phyloP scores from a whole-genome alignment of 345 rosid species.

The Trapa bicornis region DNA sequence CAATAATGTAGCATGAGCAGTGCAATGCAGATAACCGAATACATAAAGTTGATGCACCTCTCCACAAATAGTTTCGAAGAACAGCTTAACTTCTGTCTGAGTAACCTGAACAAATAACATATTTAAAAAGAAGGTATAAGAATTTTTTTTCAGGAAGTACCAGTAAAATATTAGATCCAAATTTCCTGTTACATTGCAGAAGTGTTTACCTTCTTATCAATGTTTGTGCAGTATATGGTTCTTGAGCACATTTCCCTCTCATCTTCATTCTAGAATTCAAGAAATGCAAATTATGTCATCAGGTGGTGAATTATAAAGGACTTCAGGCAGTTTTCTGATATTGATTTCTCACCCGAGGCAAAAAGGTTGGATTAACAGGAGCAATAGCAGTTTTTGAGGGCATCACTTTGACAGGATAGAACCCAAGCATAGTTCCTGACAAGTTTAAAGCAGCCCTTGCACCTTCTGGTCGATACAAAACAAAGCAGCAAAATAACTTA shows the following conservation, averaged over 20 bases:
- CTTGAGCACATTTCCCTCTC: constrained; percentile 93
- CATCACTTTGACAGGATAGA: constrained; percentile 75
- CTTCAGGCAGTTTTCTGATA: not conserved
- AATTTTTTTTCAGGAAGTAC: not conserved
- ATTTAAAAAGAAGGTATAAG: not conserved
- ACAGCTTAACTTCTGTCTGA: constrained; percentile 24
- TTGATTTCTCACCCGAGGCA: constrained; percentile 63
- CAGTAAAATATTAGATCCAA: not conserved
- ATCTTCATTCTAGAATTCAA: constrained; percentile 51
- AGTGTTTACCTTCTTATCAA: constrained; percentile 65
- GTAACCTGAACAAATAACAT: constrained; percentile 18
- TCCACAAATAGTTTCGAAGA: constrained; percentile 30
- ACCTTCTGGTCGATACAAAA: constrained; percentile 21
- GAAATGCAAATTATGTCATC: not conserved
- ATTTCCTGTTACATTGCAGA: not conserved
- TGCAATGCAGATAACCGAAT: not conserved
- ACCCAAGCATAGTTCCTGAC: constrained; percentile 83
- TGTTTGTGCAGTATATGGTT: constrained; percentile 87
- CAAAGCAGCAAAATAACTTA: not conserved
- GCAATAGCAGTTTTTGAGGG: constrained; percentile 97
- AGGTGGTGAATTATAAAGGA: not conserved
- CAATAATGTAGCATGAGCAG: not conserved
- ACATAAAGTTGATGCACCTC: constrained; percentile 17
- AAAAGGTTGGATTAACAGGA: constrained; percentile 85
- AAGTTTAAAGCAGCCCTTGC: constrained; percentile 63